Evolutionary conservation across 2,329 filamentous ascomycete genomes (phyloP), one percentile per base, ranked within the genome.

Genomic region (Fusarium begoniae): DNA sequence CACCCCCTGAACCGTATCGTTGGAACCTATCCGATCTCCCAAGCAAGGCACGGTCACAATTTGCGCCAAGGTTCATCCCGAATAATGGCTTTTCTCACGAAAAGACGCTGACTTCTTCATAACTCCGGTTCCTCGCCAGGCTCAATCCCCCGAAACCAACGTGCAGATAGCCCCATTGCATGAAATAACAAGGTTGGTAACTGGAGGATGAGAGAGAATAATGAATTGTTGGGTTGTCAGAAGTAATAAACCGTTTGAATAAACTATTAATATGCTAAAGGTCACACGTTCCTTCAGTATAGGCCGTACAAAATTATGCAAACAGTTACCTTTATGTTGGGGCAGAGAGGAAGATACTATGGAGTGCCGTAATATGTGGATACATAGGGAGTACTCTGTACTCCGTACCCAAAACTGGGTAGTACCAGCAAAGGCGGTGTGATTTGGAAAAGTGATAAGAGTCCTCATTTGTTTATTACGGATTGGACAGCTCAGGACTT

Each of bases 381-480:
- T 35, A 35, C 32, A 35, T 35, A 35, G 14, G 32, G 32, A 15
- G n/a, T 50, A 50, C 14, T 43, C 41, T 10, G 15, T 54, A 54
- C 14, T 43, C 41, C 14, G 15, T 54, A 54, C 20, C 50, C 20
- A 28, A 28, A 54, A 28, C 32, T 54, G 24, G 18, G 18, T 20
- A 54, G 28, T 38, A 37, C 30, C 20, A 41, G 51, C 40, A 70
- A 64, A 54, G 48, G 70, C 70, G 70, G 70, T 73, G 70, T 73
- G 70, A 70, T 72, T 32, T 30, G 30, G 17, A 45, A 13, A 70
- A 38, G 63, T 70, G 66, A 69, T 40, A 54, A 60, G 51, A 58
- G 37, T 37, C 41, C 67, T 71, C 55, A 53, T 63, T 71, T 51
- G 45, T 22, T 45, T 28, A 20, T 44, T 35, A 11, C 22, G 30